Evolutionary conservation across 345 rosid genomes (phyloP).

Genomic region (Citrus sinensis): DVS_A1.0 CM039166.1:26038501-26039000

Average conservation of each 20-base stretch:
- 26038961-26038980: conserved; percentile 57
- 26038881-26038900: conserved; percentile 86
- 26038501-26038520: too few species aligned
- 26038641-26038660: too few species aligned
- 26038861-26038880: conserved; percentile 79
- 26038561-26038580: too few species aligned
- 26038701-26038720: neutral
- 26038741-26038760: too few species aligned
- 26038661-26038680: conserved; percentile 30
- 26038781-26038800: too few species aligned
- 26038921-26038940: conserved; percentile 73
- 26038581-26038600: too few species aligned
- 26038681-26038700: conserved; percentile 25
- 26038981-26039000: conserved; percentile 27
- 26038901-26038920: conserved; percentile 80
- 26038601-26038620: too few species aligned
- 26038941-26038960: conserved; percentile 54
- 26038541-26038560: too few species aligned
- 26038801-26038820: conserved; percentile 32
- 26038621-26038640: too few species aligned
- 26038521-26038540: too few species aligned
- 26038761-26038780: too few species aligned
- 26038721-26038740: too few species aligned
- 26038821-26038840: conserved; percentile 62
- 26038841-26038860: conserved; percentile 68